These are phyloP conservation scores for Neocucurbitaria cava DNA, from an alignment of 2,329 filamentous ascomycete species.

Conservation along the genomic window DNA sequence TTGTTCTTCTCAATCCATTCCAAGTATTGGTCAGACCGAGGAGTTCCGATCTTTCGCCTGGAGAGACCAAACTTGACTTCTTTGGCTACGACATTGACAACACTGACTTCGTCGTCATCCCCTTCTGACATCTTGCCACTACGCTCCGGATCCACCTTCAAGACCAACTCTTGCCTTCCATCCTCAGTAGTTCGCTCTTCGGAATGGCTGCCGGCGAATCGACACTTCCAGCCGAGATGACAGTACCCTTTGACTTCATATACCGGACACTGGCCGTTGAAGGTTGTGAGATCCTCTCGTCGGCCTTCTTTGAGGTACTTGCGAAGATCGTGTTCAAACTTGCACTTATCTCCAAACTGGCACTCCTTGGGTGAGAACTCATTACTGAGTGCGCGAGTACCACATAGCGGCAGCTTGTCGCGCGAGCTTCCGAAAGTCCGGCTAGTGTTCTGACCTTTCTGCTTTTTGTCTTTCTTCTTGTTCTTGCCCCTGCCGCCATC, in stretches of 20 bases:
- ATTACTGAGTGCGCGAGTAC: constrained; percentile 70
- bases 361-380: constrained; percentile 85
- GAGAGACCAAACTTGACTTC: constrained; percentile 76
- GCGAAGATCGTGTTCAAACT: constrained; percentile 81
- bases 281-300: constrained; percentile 77
- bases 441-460: constrained; percentile 81
- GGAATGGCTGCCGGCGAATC: constrained; percentile 87
- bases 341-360: constrained; percentile 80
- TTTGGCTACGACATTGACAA: constrained; percentile 76
- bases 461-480: constrained; percentile 67
- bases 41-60: constrained; percentile 73
- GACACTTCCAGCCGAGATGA: constrained; percentile 89
- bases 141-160: constrained; percentile 64
- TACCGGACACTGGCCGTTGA: constrained; percentile 80
- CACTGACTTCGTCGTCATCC: constrained; percentile 60
- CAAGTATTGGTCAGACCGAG: constrained; percentile 77
- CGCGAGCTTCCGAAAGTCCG: constrained; percentile 81
- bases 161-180: constrained; percentile 80
- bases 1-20: constrained; percentile 77
- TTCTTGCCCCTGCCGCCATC: constrained; percentile 52
- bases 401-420: constrained; percentile 80
- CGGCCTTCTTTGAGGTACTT: constrained; percentile 85
- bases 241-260: constrained; percentile 80
- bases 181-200: constrained; percentile 78
- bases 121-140: constrained; percentile 56